A percentile compares a stretch with the other conserved stretches of the same genome.
Evolutionary conservation across 1,284 basidiomycete species (phyloP).

Genomic region (Mycosarcoma mackinlayi): DNA sequence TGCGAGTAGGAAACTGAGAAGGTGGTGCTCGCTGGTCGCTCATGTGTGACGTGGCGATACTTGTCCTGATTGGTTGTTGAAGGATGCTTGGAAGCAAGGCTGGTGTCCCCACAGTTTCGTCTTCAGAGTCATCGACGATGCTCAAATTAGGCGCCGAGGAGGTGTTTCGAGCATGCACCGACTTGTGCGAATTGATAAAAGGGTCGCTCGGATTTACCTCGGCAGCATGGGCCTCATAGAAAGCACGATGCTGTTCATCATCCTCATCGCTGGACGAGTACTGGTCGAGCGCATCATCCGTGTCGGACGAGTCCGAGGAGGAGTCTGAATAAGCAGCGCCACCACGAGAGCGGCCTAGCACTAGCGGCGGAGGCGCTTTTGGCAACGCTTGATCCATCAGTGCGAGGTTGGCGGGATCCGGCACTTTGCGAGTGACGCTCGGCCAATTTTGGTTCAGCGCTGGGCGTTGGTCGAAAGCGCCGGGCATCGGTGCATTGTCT

Average conservation of each 20-base stretch:
- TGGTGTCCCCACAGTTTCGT: background rate
- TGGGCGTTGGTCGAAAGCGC: constrained; percentile 10
- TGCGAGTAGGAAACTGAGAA: constrained; percentile 7
- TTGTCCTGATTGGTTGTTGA: background rate
- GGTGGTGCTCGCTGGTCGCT: background rate
- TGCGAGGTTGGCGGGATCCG: constrained; percentile 33
- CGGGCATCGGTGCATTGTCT: constrained; percentile 35
- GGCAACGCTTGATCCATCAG: constrained; percentile 37
- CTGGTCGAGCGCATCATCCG: constrained; percentile 33
- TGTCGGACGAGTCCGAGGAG: constrained; percentile 44
- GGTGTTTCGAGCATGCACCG: constrained; percentile 27
- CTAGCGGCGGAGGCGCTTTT: constrained; percentile 50
- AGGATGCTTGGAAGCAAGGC: background rate
- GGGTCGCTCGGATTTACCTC: constrained; percentile 9
- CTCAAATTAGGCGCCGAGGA: constrained; percentile 31
- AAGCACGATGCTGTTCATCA: constrained; percentile 36
- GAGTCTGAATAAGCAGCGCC: constrained; percentile 55
- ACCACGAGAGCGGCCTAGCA: constrained; percentile 47
- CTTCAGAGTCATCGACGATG: background rate
- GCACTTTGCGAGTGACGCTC: constrained; percentile 12
- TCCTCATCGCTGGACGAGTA: constrained; percentile 46
- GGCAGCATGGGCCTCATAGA: constrained; percentile 15
- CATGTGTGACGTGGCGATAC: background rate
- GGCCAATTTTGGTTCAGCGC: constrained; percentile 1
- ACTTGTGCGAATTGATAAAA: constrained; percentile 19